These are phyloP conservation scores for Amylostereum chailletii DNA, from an alignment of 1,284 basidiomycete species.

Conservation along the genomic window DNA sequence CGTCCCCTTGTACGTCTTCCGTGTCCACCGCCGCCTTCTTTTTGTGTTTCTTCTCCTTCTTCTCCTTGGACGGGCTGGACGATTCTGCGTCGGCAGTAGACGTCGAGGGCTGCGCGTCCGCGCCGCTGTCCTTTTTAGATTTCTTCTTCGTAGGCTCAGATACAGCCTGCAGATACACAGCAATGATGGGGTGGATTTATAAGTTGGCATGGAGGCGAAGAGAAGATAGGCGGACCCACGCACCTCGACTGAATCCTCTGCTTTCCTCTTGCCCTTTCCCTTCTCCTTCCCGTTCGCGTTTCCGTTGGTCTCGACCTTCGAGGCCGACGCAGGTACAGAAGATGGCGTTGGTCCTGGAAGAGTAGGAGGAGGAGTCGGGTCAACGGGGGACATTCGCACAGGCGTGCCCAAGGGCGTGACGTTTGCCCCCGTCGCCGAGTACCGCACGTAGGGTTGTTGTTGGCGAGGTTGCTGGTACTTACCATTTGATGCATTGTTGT, in stretches of 20 bases:
- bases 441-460: background rate
- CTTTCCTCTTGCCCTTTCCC: background rate
- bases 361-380: background rate
- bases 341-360: background rate
- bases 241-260: background rate
- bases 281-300: background rate
- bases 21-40: background rate
- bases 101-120: background rate
- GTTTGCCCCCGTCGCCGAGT: background rate
- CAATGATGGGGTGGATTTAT: background rate
- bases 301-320: background rate
- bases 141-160: background rate
- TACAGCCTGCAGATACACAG: conserved; percentile 5
- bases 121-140: background rate
- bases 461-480: background rate
- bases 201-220: background rate
- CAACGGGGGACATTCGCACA: background rate
- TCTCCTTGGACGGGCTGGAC: background rate
- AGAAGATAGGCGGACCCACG: conserved; percentile 11
- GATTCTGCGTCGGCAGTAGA: background rate
- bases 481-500: background rate
- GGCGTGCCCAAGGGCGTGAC: background rate
- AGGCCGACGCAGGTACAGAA: background rate
- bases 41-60: background rate
- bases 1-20: background rate